phyloP scores from a whole-genome alignment of 2,329 filamentous ascomycete species.

The Penicillium sp. region DNA sequence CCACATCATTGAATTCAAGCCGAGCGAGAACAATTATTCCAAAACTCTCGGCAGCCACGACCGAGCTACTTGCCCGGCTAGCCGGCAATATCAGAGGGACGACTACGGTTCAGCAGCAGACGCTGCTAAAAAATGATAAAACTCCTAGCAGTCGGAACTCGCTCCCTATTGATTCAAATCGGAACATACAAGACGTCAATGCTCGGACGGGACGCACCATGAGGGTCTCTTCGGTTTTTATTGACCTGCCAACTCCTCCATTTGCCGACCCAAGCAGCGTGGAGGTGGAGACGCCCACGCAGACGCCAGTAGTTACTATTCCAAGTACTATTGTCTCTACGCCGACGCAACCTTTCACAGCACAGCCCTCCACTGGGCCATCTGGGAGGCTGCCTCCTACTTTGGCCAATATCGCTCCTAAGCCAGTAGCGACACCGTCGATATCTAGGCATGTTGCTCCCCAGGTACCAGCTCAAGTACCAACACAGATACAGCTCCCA shows the following conservation, averaged over 20 bases:
- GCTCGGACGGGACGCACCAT: conserved; percentile 20
- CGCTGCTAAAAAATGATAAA: conserved; percentile 21
- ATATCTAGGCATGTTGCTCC: background rate
- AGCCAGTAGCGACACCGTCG: background rate
- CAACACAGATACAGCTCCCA: too few relatives aligned
- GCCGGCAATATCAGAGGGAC: conserved; percentile 26
- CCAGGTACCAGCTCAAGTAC: background rate
- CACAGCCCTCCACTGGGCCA: background rate
- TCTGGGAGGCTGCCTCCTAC: background rate
- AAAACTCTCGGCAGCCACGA: conserved; percentile 32
- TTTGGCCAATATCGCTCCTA: background rate
- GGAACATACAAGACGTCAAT: conserved; percentile 11
- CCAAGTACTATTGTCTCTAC: conserved; percentile 6
- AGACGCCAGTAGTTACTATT: conserved; percentile 18
- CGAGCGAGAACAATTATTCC: conserved; percentile 26
- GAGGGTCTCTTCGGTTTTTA: conserved; percentile 31
- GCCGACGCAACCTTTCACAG: conserved; percentile 1
- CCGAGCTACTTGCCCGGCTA: conserved; percentile 32
- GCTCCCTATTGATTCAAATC: conserved; percentile 8
- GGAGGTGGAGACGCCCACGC: conserved; percentile 21
- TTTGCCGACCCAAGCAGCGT: conserved; percentile 26
- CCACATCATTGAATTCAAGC: conserved; percentile 15
- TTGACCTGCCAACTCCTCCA: conserved; percentile 31
- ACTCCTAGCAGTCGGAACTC: conserved; percentile 20
- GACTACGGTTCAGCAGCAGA: conserved; percentile 18